A percentile compares a stretch with the other conserved stretches of the same genome.
Evolutionary conservation across 495 filamentous ascomycete species (phyloP).

Genomic region (Monascus purpureus): DNA sequence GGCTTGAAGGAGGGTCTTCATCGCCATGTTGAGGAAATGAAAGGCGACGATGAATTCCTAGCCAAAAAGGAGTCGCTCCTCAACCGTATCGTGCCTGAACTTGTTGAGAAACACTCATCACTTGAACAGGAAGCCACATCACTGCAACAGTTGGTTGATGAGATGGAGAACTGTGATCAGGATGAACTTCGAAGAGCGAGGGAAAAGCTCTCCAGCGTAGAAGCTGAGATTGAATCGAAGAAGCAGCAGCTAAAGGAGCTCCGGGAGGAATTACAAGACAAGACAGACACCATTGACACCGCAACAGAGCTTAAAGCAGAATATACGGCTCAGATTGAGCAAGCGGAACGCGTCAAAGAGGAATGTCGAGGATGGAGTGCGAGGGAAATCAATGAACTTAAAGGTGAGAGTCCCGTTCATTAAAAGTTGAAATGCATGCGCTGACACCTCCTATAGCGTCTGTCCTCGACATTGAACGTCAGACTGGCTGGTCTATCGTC

Average conservation of each 20-base stretch:
- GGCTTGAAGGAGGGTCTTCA: slow-evolving; percentile 68
- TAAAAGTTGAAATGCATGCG: background rate
- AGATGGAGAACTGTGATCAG: slow-evolving; percentile 66
- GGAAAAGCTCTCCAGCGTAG: slow-evolving; percentile 45
- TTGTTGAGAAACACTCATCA: slow-evolving; percentile 42
- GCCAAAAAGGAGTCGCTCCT: slow-evolving; percentile 52
- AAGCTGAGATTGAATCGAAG: slow-evolving; percentile 56
- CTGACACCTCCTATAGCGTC: slow-evolving; percentile 33
- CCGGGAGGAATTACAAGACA: slow-evolving; percentile 45
- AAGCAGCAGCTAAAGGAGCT: slow-evolving; percentile 48
- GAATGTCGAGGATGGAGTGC: slow-evolving; percentile 82
- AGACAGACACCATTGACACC: slow-evolving; percentile 43
- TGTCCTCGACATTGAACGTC: slow-evolving; percentile 51
- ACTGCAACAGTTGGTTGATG: slow-evolving; percentile 55
- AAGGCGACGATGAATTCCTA: slow-evolving; percentile 55
- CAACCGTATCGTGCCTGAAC: slow-evolving; percentile 45
- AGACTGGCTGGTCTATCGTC: slow-evolving; percentile 65
- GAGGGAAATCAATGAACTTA: slow-evolving; percentile 57
- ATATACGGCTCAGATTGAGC: slow-evolving; percentile 57
- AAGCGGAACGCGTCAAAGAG: slow-evolving; percentile 73
- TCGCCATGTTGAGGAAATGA: slow-evolving; percentile 61
- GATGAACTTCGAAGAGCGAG: slow-evolving; percentile 58
- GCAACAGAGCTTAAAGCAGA: slow-evolving; percentile 50
- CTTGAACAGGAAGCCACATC: slow-evolving; percentile 48
- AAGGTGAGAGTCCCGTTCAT: slow-evolving; percentile 37